phyloP scores from a whole-genome alignment of 306 rosid genomes.

The Cucurbita pepo region DNA sequence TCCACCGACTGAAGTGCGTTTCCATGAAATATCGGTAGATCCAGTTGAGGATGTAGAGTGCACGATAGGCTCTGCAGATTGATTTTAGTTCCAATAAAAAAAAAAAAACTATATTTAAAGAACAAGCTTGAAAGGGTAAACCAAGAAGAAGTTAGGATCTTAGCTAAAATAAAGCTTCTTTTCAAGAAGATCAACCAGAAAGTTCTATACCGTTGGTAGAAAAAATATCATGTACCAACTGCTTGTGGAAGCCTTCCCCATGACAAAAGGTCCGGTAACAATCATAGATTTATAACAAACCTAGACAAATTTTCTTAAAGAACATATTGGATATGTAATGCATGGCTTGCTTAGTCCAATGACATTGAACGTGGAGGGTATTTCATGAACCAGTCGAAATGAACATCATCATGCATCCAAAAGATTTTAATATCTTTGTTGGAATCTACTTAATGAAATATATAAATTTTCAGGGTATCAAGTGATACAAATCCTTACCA shows the following conservation, averaged over 20 bases:
- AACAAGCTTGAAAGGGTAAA: neutral
- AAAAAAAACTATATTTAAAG: neutral
- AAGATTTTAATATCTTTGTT: neutral
- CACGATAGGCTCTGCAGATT: slow-evolving; percentile 81
- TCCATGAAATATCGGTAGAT: slow-evolving; percentile 89
- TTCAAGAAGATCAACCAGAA: neutral
- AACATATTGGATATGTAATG: neutral
- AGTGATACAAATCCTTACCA: neutral
- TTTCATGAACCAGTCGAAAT: neutral
- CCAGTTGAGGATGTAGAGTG: slow-evolving; percentile 89
- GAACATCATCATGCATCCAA: neutral
- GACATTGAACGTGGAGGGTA: neutral
- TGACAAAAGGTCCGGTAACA: neutral
- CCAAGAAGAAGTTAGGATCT: neutral
- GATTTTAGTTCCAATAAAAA: neutral
- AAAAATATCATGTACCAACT: neutral
- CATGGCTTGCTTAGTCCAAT: neutral
- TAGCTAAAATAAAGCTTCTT: neutral
- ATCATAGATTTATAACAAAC: neutral
- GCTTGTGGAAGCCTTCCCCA: neutral
- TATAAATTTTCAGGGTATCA: neutral
- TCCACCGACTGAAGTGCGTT: slow-evolving; percentile 54
- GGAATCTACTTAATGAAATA: neutral
- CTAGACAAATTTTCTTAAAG: neutral
- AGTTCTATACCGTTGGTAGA: neutral